Evolutionary conservation across 2,329 filamentous ascomycete genomes (phyloP).

Genomic region (Botryotinia narcissicola): DNA sequence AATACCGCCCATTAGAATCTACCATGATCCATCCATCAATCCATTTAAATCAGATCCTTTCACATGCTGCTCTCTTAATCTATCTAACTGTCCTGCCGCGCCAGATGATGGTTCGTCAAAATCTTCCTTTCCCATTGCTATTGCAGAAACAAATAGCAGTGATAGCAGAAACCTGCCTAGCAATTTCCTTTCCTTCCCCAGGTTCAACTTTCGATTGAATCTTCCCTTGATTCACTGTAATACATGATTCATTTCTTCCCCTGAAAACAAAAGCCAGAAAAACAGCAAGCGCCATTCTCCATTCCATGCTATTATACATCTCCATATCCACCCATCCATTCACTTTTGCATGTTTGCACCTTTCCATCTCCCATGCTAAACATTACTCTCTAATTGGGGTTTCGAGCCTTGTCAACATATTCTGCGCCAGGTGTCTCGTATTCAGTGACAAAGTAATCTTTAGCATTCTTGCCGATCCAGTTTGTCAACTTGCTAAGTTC

Average conservation of each 20-base stretch:
- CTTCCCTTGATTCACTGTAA: neutral
- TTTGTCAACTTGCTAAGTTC: conserved; percentile 82
- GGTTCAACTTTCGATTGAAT: neutral
- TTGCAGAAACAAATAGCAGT: neutral
- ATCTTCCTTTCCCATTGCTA: neutral
- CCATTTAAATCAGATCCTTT: neutral
- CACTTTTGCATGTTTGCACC: neutral
- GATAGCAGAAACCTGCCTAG: neutral
- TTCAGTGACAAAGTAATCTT: conserved; percentile 72
- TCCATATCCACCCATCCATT: neutral
- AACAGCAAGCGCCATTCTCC: conserved; percentile 33
- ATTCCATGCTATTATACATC: conserved; percentile 22
- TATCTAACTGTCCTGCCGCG: neutral
- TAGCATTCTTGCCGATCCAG: conserved; percentile 72
- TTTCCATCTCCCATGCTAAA: neutral
- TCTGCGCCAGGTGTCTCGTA: conserved; percentile 72
- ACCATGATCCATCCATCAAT: neutral
- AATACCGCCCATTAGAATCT: neutral
- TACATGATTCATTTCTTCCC: neutral
- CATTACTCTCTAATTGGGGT: conserved; percentile 18
- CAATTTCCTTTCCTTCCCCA: neutral
- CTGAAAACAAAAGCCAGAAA: conserved; percentile 13
- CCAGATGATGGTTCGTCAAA: neutral
- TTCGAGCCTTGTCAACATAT: conserved; percentile 65
- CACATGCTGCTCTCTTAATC: neutral